Base-by-base conservation (phyloP, 2,329 filamentous ascomycete species). In the Monilinia vaccinii-corymbosi region DNA sequence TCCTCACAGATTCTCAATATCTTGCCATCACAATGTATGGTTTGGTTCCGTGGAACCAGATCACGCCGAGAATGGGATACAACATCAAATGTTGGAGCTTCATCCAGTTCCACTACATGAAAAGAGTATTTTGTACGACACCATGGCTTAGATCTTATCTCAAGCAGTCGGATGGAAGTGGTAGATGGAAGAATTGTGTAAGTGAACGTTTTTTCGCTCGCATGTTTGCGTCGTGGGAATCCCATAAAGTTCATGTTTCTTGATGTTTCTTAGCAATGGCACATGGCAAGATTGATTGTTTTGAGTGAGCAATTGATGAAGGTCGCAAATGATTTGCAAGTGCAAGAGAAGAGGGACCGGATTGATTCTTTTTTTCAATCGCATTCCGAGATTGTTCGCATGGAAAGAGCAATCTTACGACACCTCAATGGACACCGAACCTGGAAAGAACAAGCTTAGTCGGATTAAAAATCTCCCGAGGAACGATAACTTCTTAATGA, bases 161-260 rank as follows among this genome's bases (percentile, higher is more conserved):
- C 47, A n/a, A 58, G 47, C 10, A 58, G 36, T 50, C 56, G n/a
- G 21, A 58, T 42, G 3, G 56, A 58, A 34, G 46, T 51, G 18
- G 28, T 34, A 14, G 56, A 52, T 14, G 56, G 46, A 11, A 58
- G 56, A 18, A 32, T 31, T 14, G 36, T 58, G 28, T 58, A 58
- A 14, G 34, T 44, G 42, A 32, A 44, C 14, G 56, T n/a, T 18
- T 34, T 40, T 10, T 57, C 10, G 11, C 23, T 40, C 8, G 32
- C 38, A 23, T 32, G 32, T 18, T 14, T 53, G 18, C 38, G 25
- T 44, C 14, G 31, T 34, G 38, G 38, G 18, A 53, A 53, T 8
- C 38, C n/a, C 23, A 53, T 18, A 9, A 53, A 53, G 38, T 44
- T 9, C 51, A 53, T 53, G 2, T 44, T 21, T 3, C 5, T 7